Base-by-base conservation (phyloP, 1,139 yeast genomes). In the Suhomyces panamericanus region DNA sequence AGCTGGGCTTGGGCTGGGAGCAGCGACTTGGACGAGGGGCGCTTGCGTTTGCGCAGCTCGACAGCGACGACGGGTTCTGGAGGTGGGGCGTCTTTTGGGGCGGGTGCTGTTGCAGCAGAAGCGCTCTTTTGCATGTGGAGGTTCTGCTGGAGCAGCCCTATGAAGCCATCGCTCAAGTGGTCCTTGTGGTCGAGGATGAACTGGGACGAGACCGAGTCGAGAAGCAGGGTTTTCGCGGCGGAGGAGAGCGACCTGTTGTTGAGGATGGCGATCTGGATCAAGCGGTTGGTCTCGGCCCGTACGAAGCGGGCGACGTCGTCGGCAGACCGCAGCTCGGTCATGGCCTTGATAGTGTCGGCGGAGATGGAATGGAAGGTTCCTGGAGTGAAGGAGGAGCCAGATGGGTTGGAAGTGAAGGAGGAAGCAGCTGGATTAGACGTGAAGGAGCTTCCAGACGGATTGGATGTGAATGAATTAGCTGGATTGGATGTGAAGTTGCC, bases 191-290 rank as follows among this genome's bases (percentile, higher is more conserved):
- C 69, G 13, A 50, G 43, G 13, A 60, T 45, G n/a, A 65, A 51
- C 42, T 60, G 67, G 4, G 60, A 54, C 4, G 63, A 49, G 32
- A 64, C 58, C 11, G 61, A 50, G 43, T 60, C 65, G 34, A 65
- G 36, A 42, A 64, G 44, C 9, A 51, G 44, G 9, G 53, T 41
- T 40, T 62, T 63, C 26, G 63, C 63, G 33, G 47, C 46, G 7
- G 52, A 54, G 13, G 49, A 36, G 22, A 61, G 48, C 10, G 32
- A 30, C 9, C 43, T 43, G 46, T 60, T 62, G 38, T 54, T 51
- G n/a, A 57, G 26, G 14, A 61, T 53, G 9, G 45, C 47, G 11
- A 48, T 41, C n/a, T 50, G 48, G 7, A 65, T 51, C 32, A 60
- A 48, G 4, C 46, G 38, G 37, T 58, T 57, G 5, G 63, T 56